phyloP scores from a whole-genome alignment of 108 stramenopile species.

The Conticribra guillardii region DNA sequence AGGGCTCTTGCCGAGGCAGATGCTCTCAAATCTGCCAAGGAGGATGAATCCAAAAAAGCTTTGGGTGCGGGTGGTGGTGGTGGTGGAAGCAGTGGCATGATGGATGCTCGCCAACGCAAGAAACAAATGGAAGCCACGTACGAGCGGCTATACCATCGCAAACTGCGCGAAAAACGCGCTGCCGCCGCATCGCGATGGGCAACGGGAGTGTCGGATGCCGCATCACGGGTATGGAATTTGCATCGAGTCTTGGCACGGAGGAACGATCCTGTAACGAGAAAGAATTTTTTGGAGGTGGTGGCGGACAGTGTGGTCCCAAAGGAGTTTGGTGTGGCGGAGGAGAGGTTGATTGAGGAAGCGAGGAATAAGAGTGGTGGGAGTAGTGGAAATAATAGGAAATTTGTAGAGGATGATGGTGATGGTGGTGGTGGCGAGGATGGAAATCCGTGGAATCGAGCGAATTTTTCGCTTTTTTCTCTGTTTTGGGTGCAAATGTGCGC shows the following conservation, averaged over 20 bases:
- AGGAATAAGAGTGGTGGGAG: conserved; percentile 44
- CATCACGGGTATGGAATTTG: conserved; percentile 75
- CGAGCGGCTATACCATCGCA: conserved; percentile 57
- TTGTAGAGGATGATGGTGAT: no score
- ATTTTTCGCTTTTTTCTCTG: conserved; percentile 66
- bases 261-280: conserved; percentile 73
- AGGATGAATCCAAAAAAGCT: conserved; percentile 37
- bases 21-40: conserved; percentile 41
- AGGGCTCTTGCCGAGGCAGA: conserved; percentile 53
- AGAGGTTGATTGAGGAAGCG: conserved; percentile 29
- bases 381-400: not conserved
- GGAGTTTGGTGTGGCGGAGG: conserved; percentile 40
- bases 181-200: conserved; percentile 67
- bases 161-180: conserved; percentile 67
- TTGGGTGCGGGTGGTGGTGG: conserved; percentile 15
- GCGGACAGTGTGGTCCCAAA: conserved; percentile 56
- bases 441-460: conserved; percentile 8
- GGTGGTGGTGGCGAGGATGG: not conserved
- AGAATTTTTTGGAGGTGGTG: conserved; percentile 80
- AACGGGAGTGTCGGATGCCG: conserved; percentile 57
- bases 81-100: conserved; percentile 30
- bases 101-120: conserved; percentile 53
- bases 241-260: conserved; percentile 79
- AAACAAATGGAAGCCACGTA: conserved; percentile 60
- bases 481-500: conserved; percentile 79